phyloP scores from a whole-genome alignment of 441 rosid genomes.

The Pelargonium citronellum region DNA sequence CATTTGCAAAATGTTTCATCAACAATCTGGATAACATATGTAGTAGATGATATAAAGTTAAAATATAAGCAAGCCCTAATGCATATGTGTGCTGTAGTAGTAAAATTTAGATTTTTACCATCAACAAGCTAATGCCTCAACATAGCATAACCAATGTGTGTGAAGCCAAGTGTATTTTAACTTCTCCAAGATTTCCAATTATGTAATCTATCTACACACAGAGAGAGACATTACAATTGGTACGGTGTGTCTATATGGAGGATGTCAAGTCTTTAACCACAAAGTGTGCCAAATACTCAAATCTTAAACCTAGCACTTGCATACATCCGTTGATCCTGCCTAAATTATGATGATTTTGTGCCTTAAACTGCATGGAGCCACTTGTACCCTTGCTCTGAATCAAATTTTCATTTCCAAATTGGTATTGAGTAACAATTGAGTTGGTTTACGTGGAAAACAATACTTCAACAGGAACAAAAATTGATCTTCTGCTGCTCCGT shows the following conservation, averaged over 20 bases:
- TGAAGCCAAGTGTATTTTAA: background rate
- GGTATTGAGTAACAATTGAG: background rate
- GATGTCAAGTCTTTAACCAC: background rate
- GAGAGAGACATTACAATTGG: constrained; percentile 1
- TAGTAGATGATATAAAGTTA: no score
- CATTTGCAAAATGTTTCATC: no score
- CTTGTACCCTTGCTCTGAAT: background rate
- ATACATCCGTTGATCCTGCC: background rate
- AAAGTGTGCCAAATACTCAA: background rate
- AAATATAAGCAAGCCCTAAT: no score
- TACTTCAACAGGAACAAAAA: background rate
- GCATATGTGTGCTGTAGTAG: no score
- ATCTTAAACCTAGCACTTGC: background rate
- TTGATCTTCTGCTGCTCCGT: background rate
- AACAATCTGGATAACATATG: no score
- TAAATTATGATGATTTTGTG: background rate
- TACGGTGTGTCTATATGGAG: constrained; percentile 2
- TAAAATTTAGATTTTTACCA: no score
- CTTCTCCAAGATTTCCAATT: background rate
- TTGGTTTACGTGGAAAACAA: constrained; percentile 1
- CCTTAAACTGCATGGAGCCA: background rate
- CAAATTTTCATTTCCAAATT: constrained; percentile 3
- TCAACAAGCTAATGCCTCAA: no score
- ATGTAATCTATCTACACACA: background rate
- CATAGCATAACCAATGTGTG: no score